A percentile compares a stretch with the other conserved stretches of the same genome.
Evolutionary conservation across 2,329 filamentous ascomycete genomes (phyloP).

Genomic region (Curvularia spicifera): DNA sequence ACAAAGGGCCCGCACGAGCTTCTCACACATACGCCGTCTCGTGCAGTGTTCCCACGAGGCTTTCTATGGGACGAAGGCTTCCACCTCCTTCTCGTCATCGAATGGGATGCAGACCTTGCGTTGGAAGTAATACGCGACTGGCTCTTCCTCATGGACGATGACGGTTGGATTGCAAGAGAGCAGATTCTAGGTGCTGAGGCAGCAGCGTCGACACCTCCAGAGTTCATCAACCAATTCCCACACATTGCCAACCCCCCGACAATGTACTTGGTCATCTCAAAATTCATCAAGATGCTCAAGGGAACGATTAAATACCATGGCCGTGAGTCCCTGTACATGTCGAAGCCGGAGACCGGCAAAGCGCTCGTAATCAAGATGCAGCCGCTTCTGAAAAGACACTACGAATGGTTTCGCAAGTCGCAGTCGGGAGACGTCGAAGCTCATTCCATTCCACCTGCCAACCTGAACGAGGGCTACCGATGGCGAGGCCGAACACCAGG

Average conservation of each 20-base stretch:
- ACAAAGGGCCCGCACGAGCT: constrained; percentile 83
- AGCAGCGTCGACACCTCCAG: constrained; percentile 83
- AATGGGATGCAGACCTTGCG: constrained; percentile 90
- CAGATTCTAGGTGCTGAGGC: constrained; percentile 91
- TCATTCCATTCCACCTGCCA: constrained; percentile 34
- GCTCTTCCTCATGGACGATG: constrained; percentile 92
- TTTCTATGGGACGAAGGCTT: constrained; percentile 99
- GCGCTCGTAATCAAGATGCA: constrained; percentile 77
- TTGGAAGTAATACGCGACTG: constrained; percentile 88
- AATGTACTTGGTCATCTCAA: constrained; percentile 83
- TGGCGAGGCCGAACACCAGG: constrained; percentile 86
- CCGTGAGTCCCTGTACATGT: constrained; percentile 62
- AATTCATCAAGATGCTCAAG: constrained; percentile 67
- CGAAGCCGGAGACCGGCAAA: constrained; percentile 68
- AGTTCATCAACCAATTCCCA: constrained; percentile 92
- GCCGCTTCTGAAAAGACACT: constrained; percentile 86
- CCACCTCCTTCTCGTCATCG: constrained; percentile 83
- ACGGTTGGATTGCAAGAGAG: constrained; percentile 95
- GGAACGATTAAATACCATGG: constrained; percentile 58
- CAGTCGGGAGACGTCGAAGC: constrained; percentile 72
- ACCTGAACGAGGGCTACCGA: constrained; percentile 78
- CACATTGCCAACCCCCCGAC: constrained; percentile 97
- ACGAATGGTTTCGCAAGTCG: constrained; percentile 90
- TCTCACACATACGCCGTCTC: constrained; percentile 85
- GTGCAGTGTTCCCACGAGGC: constrained; percentile 91